phyloP scores from a whole-genome alignment of 163 green algal genomes.

The Chloromonas sp. region DNA sequence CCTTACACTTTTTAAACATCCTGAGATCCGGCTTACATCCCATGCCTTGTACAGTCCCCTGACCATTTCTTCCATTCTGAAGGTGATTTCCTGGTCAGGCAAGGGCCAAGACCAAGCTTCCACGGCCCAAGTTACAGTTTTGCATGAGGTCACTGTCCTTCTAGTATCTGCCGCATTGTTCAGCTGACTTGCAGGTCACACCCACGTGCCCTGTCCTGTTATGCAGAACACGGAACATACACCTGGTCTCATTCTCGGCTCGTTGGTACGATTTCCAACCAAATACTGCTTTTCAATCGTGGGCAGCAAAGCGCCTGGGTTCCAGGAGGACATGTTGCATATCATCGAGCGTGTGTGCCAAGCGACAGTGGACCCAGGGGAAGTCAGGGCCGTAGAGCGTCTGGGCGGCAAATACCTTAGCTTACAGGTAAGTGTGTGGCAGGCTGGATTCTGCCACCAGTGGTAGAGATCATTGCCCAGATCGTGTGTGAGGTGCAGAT shows the following conservation, averaged over 20 bases:
- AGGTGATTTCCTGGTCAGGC: background rate
- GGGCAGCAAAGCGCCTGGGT: conserved; percentile 3
- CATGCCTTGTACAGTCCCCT: too few species aligned
- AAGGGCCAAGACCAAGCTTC: background rate
- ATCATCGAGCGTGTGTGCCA: background rate
- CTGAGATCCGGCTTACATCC: too few species aligned
- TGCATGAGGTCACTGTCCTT: too few species aligned
- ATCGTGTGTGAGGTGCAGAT: too few species aligned
- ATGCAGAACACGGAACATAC: conserved; percentile 46
- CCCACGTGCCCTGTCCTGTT: background rate
- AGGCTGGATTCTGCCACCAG: too few species aligned
- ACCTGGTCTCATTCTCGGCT: conserved; percentile 41
- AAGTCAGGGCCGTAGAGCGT: background rate
- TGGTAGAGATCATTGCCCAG: too few species aligned
- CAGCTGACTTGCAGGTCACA: too few species aligned
- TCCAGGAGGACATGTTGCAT: conserved; percentile 40
- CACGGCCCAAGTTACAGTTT: too few species aligned
- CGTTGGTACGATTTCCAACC: conserved; percentile 44
- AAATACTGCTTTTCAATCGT: conserved; percentile 40
- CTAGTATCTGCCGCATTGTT: too few species aligned
- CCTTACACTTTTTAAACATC: background rate
- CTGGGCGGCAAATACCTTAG: conserved; percentile 41
- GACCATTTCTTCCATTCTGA: background rate
- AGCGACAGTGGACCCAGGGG: background rate
- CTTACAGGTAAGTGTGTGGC: conserved; percentile 25